A percentile compares a stretch with the other conserved stretches of the same genome.
phyloP scores from a whole-genome alignment of 1,139 yeast species.

The Petasospora rhodanensis region DNA sequence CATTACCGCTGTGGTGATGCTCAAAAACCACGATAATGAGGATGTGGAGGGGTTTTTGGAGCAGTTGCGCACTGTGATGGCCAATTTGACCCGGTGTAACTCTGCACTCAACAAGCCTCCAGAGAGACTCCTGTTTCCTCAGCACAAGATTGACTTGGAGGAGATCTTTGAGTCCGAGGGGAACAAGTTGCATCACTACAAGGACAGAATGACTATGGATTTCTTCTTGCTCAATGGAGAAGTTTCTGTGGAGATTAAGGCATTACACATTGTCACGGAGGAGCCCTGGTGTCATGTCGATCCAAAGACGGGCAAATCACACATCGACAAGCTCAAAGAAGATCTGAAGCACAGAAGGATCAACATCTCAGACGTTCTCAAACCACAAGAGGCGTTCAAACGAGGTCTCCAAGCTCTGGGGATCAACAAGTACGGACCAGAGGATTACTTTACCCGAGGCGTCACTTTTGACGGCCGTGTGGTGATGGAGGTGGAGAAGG shows the following conservation, averaged over 20 bases:
- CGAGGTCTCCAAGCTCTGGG: slow-evolving; percentile 19
- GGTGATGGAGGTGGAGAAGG: slow-evolving; percentile 37
- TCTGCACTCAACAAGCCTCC: slow-evolving; percentile 20
- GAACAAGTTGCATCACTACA: slow-evolving; percentile 13
- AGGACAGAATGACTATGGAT: slow-evolving; percentile 21
- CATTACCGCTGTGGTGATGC: slow-evolving; percentile 10
- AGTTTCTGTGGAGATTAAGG: slow-evolving; percentile 21
- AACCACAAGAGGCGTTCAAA: slow-evolving; percentile 9
- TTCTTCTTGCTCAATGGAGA: slow-evolving; percentile 21
- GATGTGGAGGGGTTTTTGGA: slow-evolving; percentile 12
- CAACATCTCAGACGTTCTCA: slow-evolving; percentile 18
- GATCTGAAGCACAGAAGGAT: slow-evolving; percentile 22
- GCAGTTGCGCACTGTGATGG: slow-evolving; percentile 27
- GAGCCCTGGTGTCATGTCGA: slow-evolving; percentile 34
- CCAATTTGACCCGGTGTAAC: slow-evolving; percentile 32
- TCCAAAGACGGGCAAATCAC: slow-evolving; percentile 27
- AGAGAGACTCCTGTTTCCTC: slow-evolving; percentile 19
- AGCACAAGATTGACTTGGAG: slow-evolving; percentile 13
- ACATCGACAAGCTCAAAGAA: slow-evolving; percentile 24
- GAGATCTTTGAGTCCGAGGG: slow-evolving; percentile 13
- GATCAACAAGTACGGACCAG: slow-evolving; percentile 22
- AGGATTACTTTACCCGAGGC: slow-evolving; percentile 31
- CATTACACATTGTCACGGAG: slow-evolving; percentile 24
- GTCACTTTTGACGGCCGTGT: slow-evolving; percentile 35
- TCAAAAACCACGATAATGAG: slow-evolving; percentile 6